Percentiles rank a stretch among this genome's conserved stretches.
phyloP scores from a whole-genome alignment of 1,284 basidiomycete genomes.

The Boletus coffeatus region DNA sequence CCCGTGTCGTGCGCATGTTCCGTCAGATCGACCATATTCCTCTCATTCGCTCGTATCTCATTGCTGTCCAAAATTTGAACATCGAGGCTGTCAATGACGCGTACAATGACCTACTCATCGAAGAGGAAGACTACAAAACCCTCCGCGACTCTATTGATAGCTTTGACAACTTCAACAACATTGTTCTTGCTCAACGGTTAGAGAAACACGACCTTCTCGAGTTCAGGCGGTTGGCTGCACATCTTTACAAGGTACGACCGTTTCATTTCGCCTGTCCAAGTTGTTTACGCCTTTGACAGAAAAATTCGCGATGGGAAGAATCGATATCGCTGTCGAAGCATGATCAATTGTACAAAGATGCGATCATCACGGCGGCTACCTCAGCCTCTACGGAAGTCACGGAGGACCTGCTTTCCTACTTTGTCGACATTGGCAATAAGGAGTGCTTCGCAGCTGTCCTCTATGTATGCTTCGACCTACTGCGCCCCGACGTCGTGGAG shows the following conservation, averaged over 20 bases:
- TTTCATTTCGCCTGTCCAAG: neutral
- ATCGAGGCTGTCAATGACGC: slow-evolving; percentile 97
- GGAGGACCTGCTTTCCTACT: slow-evolving; percentile 91
- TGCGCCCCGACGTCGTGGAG: slow-evolving; percentile 89
- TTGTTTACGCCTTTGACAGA: slow-evolving; percentile 43
- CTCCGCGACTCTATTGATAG: slow-evolving; percentile 94
- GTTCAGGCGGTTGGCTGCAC: slow-evolving; percentile 91
- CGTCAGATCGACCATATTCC: slow-evolving; percentile 94
- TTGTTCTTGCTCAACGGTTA: slow-evolving; percentile 80
- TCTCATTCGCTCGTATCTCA: slow-evolving; percentile 92
- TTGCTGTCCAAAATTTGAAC: slow-evolving; percentile 94
- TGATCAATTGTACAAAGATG: slow-evolving; percentile 95
- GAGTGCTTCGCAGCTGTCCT: slow-evolving; percentile 94
- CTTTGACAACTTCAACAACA: slow-evolving; percentile 97
- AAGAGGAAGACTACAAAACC: slow-evolving; percentile 98
- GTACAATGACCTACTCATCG: slow-evolving; percentile 94
- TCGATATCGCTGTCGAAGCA: slow-evolving; percentile 92
- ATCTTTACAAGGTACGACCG: slow-evolving; percentile 80
- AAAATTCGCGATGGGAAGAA: slow-evolving; percentile 93
- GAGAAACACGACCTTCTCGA: slow-evolving; percentile 93
- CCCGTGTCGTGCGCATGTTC: slow-evolving; percentile 94
- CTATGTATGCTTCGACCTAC: slow-evolving; percentile 89
- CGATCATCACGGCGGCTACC: slow-evolving; percentile 89
- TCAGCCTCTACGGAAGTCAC: slow-evolving; percentile 80
- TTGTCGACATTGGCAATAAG: slow-evolving; percentile 97